phyloP scores from a whole-genome alignment of 306 rosid species.

The Ormosia emarginata region DNA sequence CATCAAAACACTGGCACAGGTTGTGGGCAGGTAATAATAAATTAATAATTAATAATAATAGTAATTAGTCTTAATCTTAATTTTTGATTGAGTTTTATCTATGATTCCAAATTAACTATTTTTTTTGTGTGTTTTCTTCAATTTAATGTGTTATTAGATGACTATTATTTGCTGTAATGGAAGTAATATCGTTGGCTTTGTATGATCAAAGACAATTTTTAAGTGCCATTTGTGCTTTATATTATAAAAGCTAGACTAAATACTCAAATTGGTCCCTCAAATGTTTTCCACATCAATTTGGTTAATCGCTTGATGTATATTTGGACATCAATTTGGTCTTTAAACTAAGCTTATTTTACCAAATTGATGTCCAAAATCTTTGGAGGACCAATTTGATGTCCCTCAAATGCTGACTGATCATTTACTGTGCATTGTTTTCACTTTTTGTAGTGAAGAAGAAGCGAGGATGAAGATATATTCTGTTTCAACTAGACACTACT shows the following conservation, averaged over 20 bases:
- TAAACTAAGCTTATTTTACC: background rate
- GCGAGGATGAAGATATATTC: constrained; percentile 95
- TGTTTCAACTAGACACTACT: constrained; percentile 86
- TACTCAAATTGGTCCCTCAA: background rate
- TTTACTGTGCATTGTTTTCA: background rate
- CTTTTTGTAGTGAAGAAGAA: constrained; percentile 69
- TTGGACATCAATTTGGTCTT: background rate
- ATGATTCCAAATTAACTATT: background rate
- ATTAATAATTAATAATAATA: background rate
- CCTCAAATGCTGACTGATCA: background rate
- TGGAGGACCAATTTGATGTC: background rate
- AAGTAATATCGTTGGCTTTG: background rate
- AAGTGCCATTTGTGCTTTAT: background rate
- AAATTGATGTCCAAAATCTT: background rate
- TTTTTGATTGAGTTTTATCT: background rate
- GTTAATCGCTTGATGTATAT: background rate
- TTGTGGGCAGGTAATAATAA: constrained; percentile 61
- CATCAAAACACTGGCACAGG: constrained; percentile 68
- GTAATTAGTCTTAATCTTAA: background rate
- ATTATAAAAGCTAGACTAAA: background rate
- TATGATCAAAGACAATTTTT: too few relatives aligned
- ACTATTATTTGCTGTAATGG: background rate
- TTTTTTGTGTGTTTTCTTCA: background rate
- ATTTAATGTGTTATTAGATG: background rate
- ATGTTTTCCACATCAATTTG: background rate